phyloP scores from a whole-genome alignment of 2,329 filamentous ascomycete species.

The Sordariomycetes sp. region DNA sequence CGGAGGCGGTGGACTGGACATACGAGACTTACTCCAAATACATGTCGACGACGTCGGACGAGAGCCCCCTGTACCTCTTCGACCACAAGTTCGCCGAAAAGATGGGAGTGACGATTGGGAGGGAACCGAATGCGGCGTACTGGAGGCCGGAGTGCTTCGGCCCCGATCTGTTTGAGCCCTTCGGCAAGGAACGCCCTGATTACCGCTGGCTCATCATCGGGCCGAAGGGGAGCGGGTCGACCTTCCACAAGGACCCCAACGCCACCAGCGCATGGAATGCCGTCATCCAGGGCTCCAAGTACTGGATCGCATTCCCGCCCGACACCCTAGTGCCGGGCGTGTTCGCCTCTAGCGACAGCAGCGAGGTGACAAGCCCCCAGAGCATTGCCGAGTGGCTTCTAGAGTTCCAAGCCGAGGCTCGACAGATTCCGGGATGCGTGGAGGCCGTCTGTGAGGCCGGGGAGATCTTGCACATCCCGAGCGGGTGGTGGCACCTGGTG shows the following conservation, averaged over 20 bases:
- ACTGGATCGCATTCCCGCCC: slow-evolving; percentile 97
- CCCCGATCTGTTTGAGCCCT: slow-evolving; percentile 68
- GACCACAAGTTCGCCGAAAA: slow-evolving; percentile 79
- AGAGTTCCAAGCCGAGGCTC: slow-evolving; percentile 74
- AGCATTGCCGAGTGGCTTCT: slow-evolving; percentile 97
- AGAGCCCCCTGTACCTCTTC: slow-evolving; percentile 87
- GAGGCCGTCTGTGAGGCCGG: slow-evolving; percentile 77
- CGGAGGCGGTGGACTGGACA: slow-evolving; percentile 89
- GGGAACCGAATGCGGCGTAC: slow-evolving; percentile 43
- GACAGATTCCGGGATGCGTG: slow-evolving; percentile 59
- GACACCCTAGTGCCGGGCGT: slow-evolving; percentile 72
- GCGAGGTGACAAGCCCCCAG: slow-evolving; percentile 84
- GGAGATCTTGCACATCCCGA: slow-evolving; percentile 84
- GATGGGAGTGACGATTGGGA: slow-evolving; percentile 57
- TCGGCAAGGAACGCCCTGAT: slow-evolving; percentile 69
- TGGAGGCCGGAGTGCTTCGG: slow-evolving; percentile 77
- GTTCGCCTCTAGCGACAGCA: slow-evolving; percentile 76
- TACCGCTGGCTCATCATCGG: slow-evolving; percentile 89
- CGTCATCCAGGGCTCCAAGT: slow-evolving; percentile 78
- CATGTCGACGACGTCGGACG: slow-evolving; percentile 66
- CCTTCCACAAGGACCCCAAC: slow-evolving; percentile 79
- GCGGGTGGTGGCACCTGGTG: slow-evolving; percentile 94
- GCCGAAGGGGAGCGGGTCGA: slow-evolving; percentile 75
- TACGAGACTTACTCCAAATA: slow-evolving; percentile 72
- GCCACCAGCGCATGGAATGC: slow-evolving; percentile 84